Evolutionary conservation across 768 basidiomycete genomes (phyloP).

Genomic region (Mycena latifolia): DNA sequence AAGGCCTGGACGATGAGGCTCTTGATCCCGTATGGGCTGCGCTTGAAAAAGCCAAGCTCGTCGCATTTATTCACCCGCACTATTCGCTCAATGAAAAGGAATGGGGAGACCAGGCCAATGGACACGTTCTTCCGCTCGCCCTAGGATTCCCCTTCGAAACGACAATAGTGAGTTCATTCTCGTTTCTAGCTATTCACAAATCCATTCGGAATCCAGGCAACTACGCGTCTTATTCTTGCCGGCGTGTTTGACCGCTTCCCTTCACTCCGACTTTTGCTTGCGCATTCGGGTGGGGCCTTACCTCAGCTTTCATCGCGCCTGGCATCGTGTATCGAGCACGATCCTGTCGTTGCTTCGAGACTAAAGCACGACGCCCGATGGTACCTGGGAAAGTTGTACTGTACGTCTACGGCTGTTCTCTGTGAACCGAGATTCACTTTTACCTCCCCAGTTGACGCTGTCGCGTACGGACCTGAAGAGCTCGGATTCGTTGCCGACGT

Average conservation of each 20-base stretch:
- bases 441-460: conserved; percentile 69
- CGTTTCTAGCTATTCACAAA: neutral
- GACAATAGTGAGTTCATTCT: conserved; percentile 71
- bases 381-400: conserved; percentile 84
- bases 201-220: conserved; percentile 56
- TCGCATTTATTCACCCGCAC: conserved; percentile 89
- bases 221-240: conserved; percentile 83
- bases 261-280: conserved; percentile 79
- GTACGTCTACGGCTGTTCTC: neutral
- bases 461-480: conserved; percentile 91
- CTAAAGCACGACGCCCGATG: conserved; percentile 86
- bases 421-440: neutral
- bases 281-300: conserved; percentile 89
- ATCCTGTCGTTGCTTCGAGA: conserved; percentile 81
- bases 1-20: conserved; percentile 82
- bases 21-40: conserved; percentile 89
- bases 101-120: conserved; percentile 85
- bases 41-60: conserved; percentile 74
- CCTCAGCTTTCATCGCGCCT: conserved; percentile 88
- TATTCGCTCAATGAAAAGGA: conserved; percentile 82
- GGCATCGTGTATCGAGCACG: conserved; percentile 88
- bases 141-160: conserved; percentile 94
- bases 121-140: conserved; percentile 89
- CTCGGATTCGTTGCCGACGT: conserved; percentile 82
- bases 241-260: conserved; percentile 88